Evolutionary conservation across 208 protist genomes (phyloP).

Genomic region (Pavlovales sp.): DNA sequence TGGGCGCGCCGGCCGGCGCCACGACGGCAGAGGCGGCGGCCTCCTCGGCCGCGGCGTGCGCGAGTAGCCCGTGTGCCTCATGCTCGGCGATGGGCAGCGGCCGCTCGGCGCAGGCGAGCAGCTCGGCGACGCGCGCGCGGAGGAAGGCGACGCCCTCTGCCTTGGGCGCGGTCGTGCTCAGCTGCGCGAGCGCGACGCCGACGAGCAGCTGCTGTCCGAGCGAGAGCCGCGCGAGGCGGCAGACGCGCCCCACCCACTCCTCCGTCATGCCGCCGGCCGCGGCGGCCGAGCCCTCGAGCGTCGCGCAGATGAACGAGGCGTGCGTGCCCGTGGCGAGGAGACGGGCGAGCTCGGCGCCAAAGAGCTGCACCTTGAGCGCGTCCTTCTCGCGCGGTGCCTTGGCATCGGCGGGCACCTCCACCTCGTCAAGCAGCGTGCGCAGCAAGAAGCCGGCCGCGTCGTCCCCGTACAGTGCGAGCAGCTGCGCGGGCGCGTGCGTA

Average conservation of each 20-base stretch:
- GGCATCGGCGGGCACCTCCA: background rate
- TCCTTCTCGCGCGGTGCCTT: background rate
- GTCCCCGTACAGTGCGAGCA: conserved; percentile 19
- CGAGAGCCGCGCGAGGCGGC: background rate
- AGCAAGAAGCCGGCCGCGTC: background rate
- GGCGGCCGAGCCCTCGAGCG: background rate
- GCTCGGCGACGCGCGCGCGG: background rate
- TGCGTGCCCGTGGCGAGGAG: background rate
- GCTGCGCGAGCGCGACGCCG: background rate
- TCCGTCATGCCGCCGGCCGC: background rate
- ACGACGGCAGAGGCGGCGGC: too few relatives aligned
- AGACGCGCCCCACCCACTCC: background rate
- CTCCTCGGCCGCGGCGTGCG: too few relatives aligned
- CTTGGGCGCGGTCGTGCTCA: background rate
- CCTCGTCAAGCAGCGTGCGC: background rate
- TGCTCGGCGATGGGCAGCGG: too few relatives aligned
- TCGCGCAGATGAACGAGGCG: background rate
- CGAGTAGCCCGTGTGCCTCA: too few relatives aligned
- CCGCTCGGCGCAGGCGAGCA: background rate
- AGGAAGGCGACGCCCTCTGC: background rate
- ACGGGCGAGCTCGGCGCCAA: background rate
- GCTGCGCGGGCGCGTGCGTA: background rate
- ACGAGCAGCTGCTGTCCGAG: background rate
- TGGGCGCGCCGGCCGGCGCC: background rate
- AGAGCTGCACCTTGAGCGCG: conserved; percentile 17